Percentiles rank a stretch among this genome's conserved stretches.
Conservation (phyloP, 441 rosid genomes). For the Gossypium gossypioides region DNA sequence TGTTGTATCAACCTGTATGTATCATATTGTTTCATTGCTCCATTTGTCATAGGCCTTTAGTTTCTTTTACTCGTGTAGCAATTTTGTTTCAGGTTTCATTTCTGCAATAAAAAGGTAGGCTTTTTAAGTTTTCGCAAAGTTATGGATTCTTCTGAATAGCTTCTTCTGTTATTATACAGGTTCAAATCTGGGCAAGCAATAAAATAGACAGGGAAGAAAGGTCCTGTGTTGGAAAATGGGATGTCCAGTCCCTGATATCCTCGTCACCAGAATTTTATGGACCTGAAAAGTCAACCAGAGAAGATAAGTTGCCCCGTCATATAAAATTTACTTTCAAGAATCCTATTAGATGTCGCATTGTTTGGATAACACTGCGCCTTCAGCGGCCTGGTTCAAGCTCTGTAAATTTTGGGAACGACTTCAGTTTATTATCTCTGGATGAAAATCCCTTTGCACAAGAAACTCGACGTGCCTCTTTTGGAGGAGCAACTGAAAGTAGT, state of each 20-base stretch:
- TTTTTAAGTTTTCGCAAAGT: neutral
- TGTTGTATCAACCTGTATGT: neutral
- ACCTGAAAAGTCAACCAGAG: constrained; percentile 46
- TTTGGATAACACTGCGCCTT: constrained; percentile 75
- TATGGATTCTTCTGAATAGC: constrained; percentile 8
- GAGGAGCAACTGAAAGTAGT: constrained; percentile 58
- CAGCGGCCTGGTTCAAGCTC: constrained; percentile 80
- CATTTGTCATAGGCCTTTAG: neutral
- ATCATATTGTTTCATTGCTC: neutral
- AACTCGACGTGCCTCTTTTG: constrained; percentile 70
- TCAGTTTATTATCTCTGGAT: constrained; percentile 66
- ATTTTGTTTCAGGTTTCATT: neutral
- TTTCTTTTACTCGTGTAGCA: neutral
- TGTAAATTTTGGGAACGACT: constrained; percentile 57
- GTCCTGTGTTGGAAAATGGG: constrained; percentile 87
- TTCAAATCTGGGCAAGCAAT: constrained; percentile 96
- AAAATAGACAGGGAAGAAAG: constrained; percentile 73
- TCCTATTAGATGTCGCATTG: constrained; percentile 73
- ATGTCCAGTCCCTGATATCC: constrained; percentile 53
- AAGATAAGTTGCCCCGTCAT: constrained; percentile 68
- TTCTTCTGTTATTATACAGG: constrained; percentile 37
- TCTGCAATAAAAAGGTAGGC: neutral
- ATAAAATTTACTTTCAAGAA: constrained; percentile 63
- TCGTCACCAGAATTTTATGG: constrained; percentile 71
- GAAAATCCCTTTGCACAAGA: constrained; percentile 83